phyloP scores from a whole-genome alignment of 352 stramenopile species.

The Phytophthora tubulina region DNA sequence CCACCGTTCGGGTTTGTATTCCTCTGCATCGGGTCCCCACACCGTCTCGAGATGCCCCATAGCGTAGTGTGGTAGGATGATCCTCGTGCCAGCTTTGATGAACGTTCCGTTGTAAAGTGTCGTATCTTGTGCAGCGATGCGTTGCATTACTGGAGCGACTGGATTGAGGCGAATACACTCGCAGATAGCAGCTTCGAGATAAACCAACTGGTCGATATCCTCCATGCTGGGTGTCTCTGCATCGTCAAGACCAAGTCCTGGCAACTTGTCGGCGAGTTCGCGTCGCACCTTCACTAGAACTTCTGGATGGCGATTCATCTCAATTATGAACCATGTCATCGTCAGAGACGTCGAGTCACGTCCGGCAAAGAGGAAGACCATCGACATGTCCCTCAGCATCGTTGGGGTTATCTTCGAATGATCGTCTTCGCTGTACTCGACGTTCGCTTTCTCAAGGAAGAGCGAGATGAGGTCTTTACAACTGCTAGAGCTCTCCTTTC shows the following conservation, averaged over 20 bases:
- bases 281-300: slow-evolving; percentile 38
- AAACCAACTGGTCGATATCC: slow-evolving; percentile 49
- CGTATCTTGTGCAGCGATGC: slow-evolving; percentile 57
- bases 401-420: slow-evolving; percentile 31
- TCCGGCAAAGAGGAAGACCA: slow-evolving; percentile 86
- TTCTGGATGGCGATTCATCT: slow-evolving; percentile 71
- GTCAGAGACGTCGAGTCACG: slow-evolving; percentile 79
- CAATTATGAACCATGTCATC: slow-evolving; percentile 81
- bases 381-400: slow-evolving; percentile 70
- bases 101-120: slow-evolving; percentile 74
- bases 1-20: slow-evolving; percentile 75
- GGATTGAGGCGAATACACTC: slow-evolving; percentile 62
- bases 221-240: slow-evolving; percentile 36
- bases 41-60: slow-evolving; percentile 57
- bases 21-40: slow-evolving; percentile 54
- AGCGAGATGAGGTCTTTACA: slow-evolving; percentile 56
- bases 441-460: slow-evolving; percentile 41
- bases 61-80: slow-evolving; percentile 71
- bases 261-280: slow-evolving; percentile 58
- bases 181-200: slow-evolving; percentile 56
- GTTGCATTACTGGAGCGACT: slow-evolving; percentile 48
- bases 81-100: slow-evolving; percentile 58
- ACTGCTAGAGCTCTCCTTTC: slow-evolving; percentile 20
- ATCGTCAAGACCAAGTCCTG: slow-evolving; percentile 43
- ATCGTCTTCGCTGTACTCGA: slow-evolving; percentile 26